These are phyloP conservation scores for Rhynchosporium agropyri DNA, from an alignment of 2,329 filamentous ascomycete genomes.

Conservation along the genomic window DNA sequence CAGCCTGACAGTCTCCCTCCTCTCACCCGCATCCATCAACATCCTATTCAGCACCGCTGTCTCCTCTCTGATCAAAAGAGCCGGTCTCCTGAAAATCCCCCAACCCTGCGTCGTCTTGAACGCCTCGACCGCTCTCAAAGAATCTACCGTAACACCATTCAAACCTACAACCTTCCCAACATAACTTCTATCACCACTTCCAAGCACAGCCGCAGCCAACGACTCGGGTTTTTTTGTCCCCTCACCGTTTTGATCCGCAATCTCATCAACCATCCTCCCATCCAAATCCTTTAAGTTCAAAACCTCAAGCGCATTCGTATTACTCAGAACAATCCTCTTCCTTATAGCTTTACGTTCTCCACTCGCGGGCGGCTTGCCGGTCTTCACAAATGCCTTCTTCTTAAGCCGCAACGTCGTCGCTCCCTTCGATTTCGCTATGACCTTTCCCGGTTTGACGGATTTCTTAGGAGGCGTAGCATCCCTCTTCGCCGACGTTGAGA, in stretches of 20 bases:
- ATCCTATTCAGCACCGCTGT: conserved; percentile 68
- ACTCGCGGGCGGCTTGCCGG: conserved; percentile 59
- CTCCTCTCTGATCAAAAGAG: conserved; percentile 69
- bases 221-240: conserved; percentile 35
- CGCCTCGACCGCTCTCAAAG: conserved; percentile 79
- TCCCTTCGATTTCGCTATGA: conserved; percentile 23
- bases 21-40: conserved; percentile 58
- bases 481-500: conserved; percentile 34
- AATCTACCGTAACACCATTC: conserved; percentile 71
- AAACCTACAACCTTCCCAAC: conserved; percentile 71
- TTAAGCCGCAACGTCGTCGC: conserved; percentile 45
- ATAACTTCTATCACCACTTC: conserved; percentile 33
- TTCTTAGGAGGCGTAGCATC: conserved; percentile 6
- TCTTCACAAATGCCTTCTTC: conserved; percentile 42
- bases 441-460: conserved; percentile 16
- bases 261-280: conserved; percentile 56
- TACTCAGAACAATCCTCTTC: conserved; percentile 89
- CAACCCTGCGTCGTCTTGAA: conserved; percentile 92
- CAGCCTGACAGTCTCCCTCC: conserved; percentile 60
- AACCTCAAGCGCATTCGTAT: conserved; percentile 87
- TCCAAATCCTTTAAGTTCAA: conserved; percentile 65
- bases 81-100: conserved; percentile 81
- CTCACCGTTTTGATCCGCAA: conserved; percentile 59
- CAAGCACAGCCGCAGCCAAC: conserved; percentile 10
- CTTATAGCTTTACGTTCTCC: conserved; percentile 87